Conservation (phyloP, 108 stramenopile species). For the Epipyxis sp. region DNA sequence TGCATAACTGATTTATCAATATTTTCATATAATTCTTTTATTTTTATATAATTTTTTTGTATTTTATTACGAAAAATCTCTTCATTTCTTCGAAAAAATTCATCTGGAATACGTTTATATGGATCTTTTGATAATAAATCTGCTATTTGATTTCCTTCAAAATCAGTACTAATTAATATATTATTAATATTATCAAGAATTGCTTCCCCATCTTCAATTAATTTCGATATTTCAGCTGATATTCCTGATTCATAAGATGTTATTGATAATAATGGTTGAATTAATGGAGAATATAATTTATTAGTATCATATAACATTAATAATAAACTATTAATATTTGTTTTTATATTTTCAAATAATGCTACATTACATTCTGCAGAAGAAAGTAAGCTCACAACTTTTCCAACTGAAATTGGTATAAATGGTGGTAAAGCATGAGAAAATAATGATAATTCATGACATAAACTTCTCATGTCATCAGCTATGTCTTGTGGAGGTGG, state of each 20-base stretch:
- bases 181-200: neutral
- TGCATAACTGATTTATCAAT: slow-evolving; percentile 21
- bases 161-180: neutral
- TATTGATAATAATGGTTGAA: slow-evolving; percentile 8
- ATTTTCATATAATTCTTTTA: neutral
- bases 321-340: slow-evolving; percentile 18
- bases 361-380: slow-evolving; percentile 50
- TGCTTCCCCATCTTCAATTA: neutral
- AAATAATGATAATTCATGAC: neutral
- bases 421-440: slow-evolving; percentile 32
- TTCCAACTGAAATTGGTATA: slow-evolving; percentile 42
- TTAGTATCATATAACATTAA: slow-evolving; percentile 40
- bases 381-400: slow-evolving; percentile 42
- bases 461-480: slow-evolving; percentile 28
- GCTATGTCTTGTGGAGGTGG: slow-evolving; percentile 47
- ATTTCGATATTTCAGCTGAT: neutral
- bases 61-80: slow-evolving; percentile 12
- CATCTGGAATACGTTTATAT: slow-evolving; percentile 15
- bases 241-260: slow-evolving; percentile 14
- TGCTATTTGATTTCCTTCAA: neutral
- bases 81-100: slow-evolving; percentile 38
- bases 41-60: neutral
- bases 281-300: slow-evolving; percentile 7
- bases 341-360: slow-evolving; percentile 45
- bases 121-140: neutral